Evolutionary conservation across 2,329 filamentous ascomycete species (phyloP), one percentile per base, ranked within the genome.

Genomic region (Calonectria pseudoturangicola): DNA sequence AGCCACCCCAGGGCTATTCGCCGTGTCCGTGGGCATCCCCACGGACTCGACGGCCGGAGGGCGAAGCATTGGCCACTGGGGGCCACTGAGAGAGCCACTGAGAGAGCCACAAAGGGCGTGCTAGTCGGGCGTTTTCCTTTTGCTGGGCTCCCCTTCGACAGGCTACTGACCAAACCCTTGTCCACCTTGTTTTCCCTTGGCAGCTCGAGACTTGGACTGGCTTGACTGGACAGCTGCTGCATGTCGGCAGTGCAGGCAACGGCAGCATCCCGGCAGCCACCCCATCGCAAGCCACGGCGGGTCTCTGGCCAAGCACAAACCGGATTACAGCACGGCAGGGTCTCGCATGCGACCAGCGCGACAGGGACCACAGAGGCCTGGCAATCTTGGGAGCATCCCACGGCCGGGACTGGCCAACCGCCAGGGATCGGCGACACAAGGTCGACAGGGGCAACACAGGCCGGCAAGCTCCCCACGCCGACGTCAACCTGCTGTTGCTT

Each of bases 1-100:
- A 79, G 76, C 75, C 76, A 78, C 76, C 68, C 68, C 66, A 72
- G 66, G 50, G 73, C 68, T 50, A 30, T 67, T 70, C 71, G 65
- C 58, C 68, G 60, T 66, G 60, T 73, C 64, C 67, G 72, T 66
- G 76, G 65, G 70, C 39, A 69, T 74, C 77, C 60, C 77, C 75
- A 72, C 68, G 43, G 68, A 54, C 50, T 64, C 64, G 72, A 68
- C 60, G 68, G 73, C 65, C 56, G 28, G 64, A 67, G 56, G 27
- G 64, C 45, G 27, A 28, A 68, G 71, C 45, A 70, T 66, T 73
- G 72, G 65, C 71, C 47, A 36, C 27, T 48, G 62, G 21, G 21
- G 21, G 21, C 21, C 21, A 21, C 21, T 21, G 21, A 21, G 21
- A 21, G 21, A 21, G 21, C 21, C 21, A 21, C 21, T 21, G 21